Evolutionary conservation across 306 rosid species (phyloP).

Genomic region (Fragaria iinumae): DNA sequence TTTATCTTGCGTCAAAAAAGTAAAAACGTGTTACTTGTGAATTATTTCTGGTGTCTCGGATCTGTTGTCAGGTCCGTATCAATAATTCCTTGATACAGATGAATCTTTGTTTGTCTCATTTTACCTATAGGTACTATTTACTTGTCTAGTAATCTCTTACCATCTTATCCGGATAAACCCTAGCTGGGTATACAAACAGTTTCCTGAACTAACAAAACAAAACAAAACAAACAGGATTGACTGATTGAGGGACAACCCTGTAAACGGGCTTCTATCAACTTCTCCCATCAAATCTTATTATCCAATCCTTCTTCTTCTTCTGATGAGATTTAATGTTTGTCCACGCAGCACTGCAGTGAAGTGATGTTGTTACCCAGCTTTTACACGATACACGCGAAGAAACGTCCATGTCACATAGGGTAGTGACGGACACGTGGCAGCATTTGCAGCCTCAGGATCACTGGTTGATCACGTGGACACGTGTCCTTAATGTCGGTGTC

Average conservation of each 20-base stretch:
- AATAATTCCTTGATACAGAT: background rate
- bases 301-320: background rate
- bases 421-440: constrained; percentile 12
- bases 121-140: background rate
- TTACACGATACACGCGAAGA: background rate
- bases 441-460: constrained; percentile 10
- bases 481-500: constrained; percentile 14
- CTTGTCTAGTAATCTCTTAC: background rate
- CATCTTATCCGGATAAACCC: background rate
- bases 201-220: background rate
- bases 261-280: background rate
- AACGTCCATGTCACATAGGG: constrained; percentile 3
- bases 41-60: background rate
- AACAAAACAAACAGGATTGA: background rate
- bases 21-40: background rate
- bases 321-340: background rate
- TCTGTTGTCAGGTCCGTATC: background rate
- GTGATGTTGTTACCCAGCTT: background rate
- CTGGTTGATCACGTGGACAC: constrained; percentile 18
- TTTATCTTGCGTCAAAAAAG: background rate
- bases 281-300: background rate
- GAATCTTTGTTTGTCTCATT: background rate
- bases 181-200: background rate
- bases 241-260: background rate
- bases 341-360: background rate